Evolutionary conservation across 2,329 filamentous ascomycete species (phyloP), one percentile per base, ranked within the genome.

Genomic region (Cercospora nicotianae): DNA sequence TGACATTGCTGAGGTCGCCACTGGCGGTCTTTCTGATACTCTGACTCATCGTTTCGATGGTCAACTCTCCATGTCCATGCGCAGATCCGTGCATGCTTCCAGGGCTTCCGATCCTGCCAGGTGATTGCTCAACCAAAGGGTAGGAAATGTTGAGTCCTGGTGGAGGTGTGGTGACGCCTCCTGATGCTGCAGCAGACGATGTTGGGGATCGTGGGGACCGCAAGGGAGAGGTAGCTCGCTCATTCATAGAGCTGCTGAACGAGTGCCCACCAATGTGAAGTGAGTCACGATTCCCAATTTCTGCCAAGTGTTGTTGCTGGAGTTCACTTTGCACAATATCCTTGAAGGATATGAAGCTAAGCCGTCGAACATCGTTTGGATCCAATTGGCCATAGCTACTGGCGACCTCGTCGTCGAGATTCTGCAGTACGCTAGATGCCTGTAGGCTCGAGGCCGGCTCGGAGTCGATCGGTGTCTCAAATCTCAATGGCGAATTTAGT

Each of bases 261-360:
- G 73, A 70, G 1, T 73, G 45, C 36, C 67, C 71, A 9, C 70
- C 65, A 51, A 77, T 72, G 77, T 93, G 89, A 66, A 91, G 84
- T 65, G 89, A 90, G 68, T 94, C 91, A 71, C 90, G 84, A 72
- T 86, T 89, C 58, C 86, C 84, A 42, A 89, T 86, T 31, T 87
- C 87, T 31, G 70, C 63, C 30, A 70, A 68, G n/a, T 64, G 51
- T 20, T 57, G 60, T 30, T 76, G 72, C 28, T 73, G 70, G 75
- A 94, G 91, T 78, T 95, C 92, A 36, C 90, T 87, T 77, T 96
- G 93, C 48, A 98, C 93, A 9, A 98, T 93, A 75, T 98, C 94
- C 69, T 94, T 94, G 80, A 98, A 98, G 7, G 93, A 97, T 77
- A 98, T 96, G 81, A 98, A 98, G 78, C 91, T 95, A 70, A 98